These are phyloP conservation scores for Trypanosoma congolense DNA, from an alignment of 208 protist genomes.

Conservation along the genomic window DNA sequence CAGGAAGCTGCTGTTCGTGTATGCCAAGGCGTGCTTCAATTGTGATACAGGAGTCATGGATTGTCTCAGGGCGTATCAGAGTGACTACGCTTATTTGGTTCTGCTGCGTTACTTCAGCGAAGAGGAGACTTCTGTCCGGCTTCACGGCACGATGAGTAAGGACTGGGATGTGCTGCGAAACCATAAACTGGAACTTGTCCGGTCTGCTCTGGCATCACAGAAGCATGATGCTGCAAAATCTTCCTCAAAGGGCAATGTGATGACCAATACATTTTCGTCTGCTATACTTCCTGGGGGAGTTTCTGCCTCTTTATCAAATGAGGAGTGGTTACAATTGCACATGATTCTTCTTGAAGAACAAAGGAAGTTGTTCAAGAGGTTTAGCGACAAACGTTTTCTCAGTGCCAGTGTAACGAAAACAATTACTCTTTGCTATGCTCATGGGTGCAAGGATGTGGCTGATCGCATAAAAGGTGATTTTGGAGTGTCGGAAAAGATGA, in stretches of 20 bases:
- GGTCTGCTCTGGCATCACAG: constrained; percentile 28
- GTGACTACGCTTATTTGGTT: constrained; percentile 33
- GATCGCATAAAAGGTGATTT: constrained; percentile 55
- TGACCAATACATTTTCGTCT: constrained; percentile 7
- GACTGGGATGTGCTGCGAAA: constrained; percentile 65
- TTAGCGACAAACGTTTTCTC: constrained; percentile 71
- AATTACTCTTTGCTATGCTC: constrained; percentile 57
- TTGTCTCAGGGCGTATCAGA: constrained; percentile 41
- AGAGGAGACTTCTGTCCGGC: constrained; percentile 25
- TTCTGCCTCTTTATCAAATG: constrained; percentile 18
- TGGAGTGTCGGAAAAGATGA: constrained; percentile 66
- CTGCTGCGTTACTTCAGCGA: constrained; percentile 49
- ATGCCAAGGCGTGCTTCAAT: constrained; percentile 32
- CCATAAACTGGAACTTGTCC: constrained; percentile 41
- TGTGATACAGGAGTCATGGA: constrained; percentile 33
- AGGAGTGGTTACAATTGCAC: constrained; percentile 28
- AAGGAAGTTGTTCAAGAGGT: constrained; percentile 50
- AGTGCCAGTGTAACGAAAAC: constrained; percentile 55
- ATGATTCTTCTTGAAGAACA: constrained; percentile 50
- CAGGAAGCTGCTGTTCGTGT: constrained; percentile 43
- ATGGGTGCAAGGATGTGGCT: constrained; percentile 39
- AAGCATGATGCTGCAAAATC: constrained; percentile 15
- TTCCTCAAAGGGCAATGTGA: constrained; percentile 15
- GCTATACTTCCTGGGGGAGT: constrained; percentile 17
- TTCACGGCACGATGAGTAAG: constrained; percentile 24